These are phyloP conservation scores for Exophiala dermatitidis DNA, from an alignment of 2,329 filamentous ascomycete species.

Conservation along the genomic window DNA sequence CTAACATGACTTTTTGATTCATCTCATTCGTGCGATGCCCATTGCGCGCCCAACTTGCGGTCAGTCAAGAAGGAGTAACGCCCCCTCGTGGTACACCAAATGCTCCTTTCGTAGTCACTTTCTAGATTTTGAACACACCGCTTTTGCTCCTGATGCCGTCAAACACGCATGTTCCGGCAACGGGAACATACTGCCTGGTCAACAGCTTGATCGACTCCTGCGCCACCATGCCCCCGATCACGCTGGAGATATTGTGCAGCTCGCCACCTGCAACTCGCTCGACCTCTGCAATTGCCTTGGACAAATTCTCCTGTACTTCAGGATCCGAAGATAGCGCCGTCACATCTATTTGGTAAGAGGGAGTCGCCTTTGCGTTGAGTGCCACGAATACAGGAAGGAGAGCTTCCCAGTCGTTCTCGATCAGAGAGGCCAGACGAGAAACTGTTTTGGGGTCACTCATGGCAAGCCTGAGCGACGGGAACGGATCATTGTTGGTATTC, in stretches of 20 bases:
- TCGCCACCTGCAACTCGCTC: conserved; percentile 74
- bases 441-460: conserved; percentile 15
- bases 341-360: conserved; percentile 29
- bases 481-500: conserved; percentile 42
- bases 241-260: conserved; percentile 82
- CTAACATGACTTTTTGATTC: no score
- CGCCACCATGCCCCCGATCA: conserved; percentile 87
- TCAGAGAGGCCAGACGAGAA: conserved; percentile 16
- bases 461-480: conserved; percentile 19
- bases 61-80: no score
- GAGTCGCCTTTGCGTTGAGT: conserved; percentile 40
- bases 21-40: no score
- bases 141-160: conserved; percentile 54
- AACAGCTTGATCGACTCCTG: conserved; percentile 87
- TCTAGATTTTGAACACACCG: conserved; percentile 27
- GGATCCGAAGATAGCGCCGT: conserved; percentile 33
- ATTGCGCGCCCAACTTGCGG: no score
- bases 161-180: conserved; percentile 58
- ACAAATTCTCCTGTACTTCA: conserved; percentile 39
- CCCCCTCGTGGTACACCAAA: no score
- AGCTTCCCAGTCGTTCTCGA: conserved; percentile 46
- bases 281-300: conserved; percentile 57
- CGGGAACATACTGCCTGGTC: conserved; percentile 59
- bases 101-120: no score
- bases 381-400: conserved; percentile 64